These are phyloP conservation scores for Metroxylon sagu DNA, from an alignment of 176 grass and related monocot species.

Conservation along the genomic window DNA sequence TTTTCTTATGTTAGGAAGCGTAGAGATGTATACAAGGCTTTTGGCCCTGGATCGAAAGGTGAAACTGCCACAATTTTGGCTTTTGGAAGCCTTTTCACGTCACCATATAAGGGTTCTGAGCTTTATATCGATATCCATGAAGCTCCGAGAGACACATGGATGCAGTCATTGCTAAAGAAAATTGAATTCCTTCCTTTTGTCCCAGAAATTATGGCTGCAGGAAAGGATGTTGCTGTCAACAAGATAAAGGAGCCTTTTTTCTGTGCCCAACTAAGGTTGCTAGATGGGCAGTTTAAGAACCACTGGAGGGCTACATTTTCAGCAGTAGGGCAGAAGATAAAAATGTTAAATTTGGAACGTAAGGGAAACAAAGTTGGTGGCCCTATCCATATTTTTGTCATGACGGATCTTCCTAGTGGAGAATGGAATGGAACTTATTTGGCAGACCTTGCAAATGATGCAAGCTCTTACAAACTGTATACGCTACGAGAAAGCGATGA, in stretches of 20 bases:
- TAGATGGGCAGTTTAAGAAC: conserved; percentile 98
- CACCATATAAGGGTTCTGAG: conserved; percentile 75
- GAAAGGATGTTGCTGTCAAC: conserved; percentile 56
- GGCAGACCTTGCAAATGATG: conserved; percentile 55
- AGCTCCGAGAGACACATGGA: conserved; percentile 40
- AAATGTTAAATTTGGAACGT: conserved; percentile 32
- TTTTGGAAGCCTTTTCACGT: conserved; percentile 90
- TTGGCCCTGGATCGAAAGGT: conserved; percentile 69
- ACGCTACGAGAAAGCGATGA: conserved; percentile 64
- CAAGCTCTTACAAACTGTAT: conserved; percentile 39
- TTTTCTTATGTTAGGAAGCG: conserved; percentile 58
- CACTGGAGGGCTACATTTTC: conserved; percentile 91
- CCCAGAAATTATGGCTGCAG: conserved; percentile 70
- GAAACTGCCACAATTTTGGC: conserved; percentile 58
- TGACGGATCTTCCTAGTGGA: conserved; percentile 76
- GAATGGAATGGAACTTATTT: conserved; percentile 81
- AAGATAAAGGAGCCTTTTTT: conserved; percentile 71
- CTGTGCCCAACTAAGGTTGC: conserved; percentile 77
- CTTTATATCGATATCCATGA: conserved; percentile 84
- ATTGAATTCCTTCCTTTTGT: conserved; percentile 78
- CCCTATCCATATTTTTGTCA: conserved; percentile 72
- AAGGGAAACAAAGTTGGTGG: conserved; percentile 20
- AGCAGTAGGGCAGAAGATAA: conserved; percentile 68
- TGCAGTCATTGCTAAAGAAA: conserved; percentile 50
- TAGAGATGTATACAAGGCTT: conserved; percentile 61